Evolutionary conservation across 257 asterid genomes (phyloP).

Genomic region (Dorcoceras hygrometricum): DNA sequence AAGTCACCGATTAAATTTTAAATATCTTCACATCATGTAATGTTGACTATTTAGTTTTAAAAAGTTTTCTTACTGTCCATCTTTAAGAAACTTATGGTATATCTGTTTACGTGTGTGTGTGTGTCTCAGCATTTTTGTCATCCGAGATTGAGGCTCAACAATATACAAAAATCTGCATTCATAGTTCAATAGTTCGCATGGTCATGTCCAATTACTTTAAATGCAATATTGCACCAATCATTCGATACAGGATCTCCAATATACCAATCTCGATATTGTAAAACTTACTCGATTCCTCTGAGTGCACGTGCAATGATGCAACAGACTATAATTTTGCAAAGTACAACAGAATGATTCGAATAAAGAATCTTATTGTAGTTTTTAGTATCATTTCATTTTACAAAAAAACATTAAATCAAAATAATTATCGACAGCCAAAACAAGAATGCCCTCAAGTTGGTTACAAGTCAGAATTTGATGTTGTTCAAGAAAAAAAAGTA

Average conservation of each 20-base stretch:
- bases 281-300: not conserved
- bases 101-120: no score
- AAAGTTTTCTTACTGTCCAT: no score
- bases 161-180: not conserved
- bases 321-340: no score
- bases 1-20: no score
- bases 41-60: no score
- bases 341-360: no score
- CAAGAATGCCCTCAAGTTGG: slow-evolving; percentile 4
- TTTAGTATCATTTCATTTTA: not conserved
- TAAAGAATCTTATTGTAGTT: not conserved
- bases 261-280: no score
- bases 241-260: not conserved
- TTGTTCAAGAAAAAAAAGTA: not conserved
- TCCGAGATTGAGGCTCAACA: no score
- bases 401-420: slow-evolving; percentile 29
- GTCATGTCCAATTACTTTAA: not conserved
- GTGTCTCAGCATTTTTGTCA: no score
- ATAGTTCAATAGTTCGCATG: not conserved
- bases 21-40: no score
- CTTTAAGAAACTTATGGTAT: no score
- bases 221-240: not conserved
- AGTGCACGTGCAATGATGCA: not conserved
- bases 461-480: slow-evolving; percentile 25
- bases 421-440: slow-evolving; percentile 21